Percentiles rank a stretch among this genome's conserved stretches.
Evolutionary conservation across 228 moss, liverwort and hornwort species (phyloP).

Genomic region (Sphagnum fallax): DNA sequence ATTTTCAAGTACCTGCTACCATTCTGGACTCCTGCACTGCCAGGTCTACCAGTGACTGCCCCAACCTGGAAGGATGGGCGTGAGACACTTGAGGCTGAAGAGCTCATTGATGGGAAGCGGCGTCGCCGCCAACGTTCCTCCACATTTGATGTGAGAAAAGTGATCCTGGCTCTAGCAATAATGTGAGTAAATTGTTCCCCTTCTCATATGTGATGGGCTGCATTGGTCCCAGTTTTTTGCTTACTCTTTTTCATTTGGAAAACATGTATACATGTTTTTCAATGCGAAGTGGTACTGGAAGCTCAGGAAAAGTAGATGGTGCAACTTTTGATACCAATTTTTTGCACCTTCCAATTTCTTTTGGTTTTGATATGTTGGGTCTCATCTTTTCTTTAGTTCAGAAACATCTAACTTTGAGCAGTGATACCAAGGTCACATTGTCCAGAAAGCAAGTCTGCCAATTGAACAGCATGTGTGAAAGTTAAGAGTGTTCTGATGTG

Average conservation of each 20-base stretch:
- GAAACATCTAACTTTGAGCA: no score
- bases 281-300: neutral
- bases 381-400: no score
- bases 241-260: neutral
- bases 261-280: neutral
- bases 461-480: no score
- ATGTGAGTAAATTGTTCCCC: slow-evolving; percentile 42
- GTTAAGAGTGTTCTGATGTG: no score
- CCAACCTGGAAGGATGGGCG: slow-evolving; percentile 47
- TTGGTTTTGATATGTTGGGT: no score
- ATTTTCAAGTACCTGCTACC: slow-evolving; percentile 65
- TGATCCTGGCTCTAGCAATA: slow-evolving; percentile 81
- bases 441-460: no score
- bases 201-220: neutral
- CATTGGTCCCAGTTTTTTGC: neutral
- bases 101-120: slow-evolving; percentile 57
- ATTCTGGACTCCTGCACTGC: slow-evolving; percentile 64
- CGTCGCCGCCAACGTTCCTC: slow-evolving; percentile 68
- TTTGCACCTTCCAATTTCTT: neutral
- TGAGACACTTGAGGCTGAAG: slow-evolving; percentile 59
- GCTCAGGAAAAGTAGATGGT: neutral
- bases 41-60: slow-evolving; percentile 47
- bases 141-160: slow-evolving; percentile 70
- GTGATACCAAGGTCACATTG: no score
- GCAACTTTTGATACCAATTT: neutral